Base-by-base conservation (phyloP, 495 filamentous ascomycete species). In the Podospora anserina region DNA sequence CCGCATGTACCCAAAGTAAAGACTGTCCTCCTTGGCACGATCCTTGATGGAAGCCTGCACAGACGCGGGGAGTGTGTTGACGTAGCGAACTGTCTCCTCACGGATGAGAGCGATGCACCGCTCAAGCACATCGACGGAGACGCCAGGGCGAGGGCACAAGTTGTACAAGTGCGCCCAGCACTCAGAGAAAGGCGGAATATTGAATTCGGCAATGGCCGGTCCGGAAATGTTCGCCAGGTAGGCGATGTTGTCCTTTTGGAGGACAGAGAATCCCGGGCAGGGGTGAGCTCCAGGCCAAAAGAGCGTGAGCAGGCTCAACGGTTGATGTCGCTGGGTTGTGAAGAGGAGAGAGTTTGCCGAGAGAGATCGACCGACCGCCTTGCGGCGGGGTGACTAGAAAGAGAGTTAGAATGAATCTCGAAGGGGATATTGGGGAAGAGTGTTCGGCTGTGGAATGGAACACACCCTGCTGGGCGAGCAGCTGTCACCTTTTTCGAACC, bases 221-320 rank as follows among this genome's bases (percentile, higher is more conserved):
- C 56, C 72, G 64, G 5, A 61, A 30, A 2, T 73, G 19, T 74
- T 69, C 3, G 72, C 66, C 13, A 71, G 27, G 23, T 59, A 70
- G 2, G 80, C 78, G 49, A 87, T 78, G 70, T 83, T 82, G 68
- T 86, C 83, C 75, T 85, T 86, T 78, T 89, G 87, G 4, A 81
- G 72, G 2, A 89, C 85, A 18, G 84, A 87, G 76, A 92, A 92
- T 0, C 84, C 88, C 5, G 86, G 85, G 69, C 89, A 92, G 0
- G 78, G 23, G 23, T 23, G 23, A 23, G 23, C 23, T 23, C 23
- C 23, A 23, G 1, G 1, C 23, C 23, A 1, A 23, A 23, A 23
- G 23, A 23, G 23, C 23, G 23, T 23, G 23, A 23, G 23, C 23
- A 23, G 23, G 23, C 23, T 23, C 23, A 23, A 23, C 23, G 23